These are phyloP conservation scores for Rhodotorula kratochvilovae DNA, from an alignment of 768 basidiomycete species.

Conservation along the genomic window DNA sequence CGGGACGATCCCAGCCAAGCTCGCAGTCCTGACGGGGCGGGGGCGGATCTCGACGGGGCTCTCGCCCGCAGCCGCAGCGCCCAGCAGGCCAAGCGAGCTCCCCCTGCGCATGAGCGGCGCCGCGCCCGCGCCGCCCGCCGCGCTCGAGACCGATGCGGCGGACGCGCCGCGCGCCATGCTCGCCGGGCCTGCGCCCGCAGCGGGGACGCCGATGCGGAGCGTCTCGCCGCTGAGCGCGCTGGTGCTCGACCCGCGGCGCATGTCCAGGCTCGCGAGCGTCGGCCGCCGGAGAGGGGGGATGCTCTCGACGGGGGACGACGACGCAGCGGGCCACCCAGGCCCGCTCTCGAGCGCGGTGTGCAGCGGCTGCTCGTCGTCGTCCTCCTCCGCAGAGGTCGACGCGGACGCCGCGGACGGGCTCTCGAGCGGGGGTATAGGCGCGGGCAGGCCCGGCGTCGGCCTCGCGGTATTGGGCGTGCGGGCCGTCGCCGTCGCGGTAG, in stretches of 20 bases:
- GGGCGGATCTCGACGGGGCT: slow-evolving; percentile 3
- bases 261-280: neutral
- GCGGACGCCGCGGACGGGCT: neutral
- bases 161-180: neutral
- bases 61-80: neutral
- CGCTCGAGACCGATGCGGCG: neutral
- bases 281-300: neutral
- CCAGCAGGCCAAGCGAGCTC: neutral
- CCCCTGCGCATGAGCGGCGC: slow-evolving; percentile 1
- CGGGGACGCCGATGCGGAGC: neutral
- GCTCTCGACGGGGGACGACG: neutral
- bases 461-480: neutral
- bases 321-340: neutral
- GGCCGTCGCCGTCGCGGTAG: neutral
- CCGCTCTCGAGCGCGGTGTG: slow-evolving; percentile 6
- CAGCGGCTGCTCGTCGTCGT: neutral
- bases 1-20: neutral
- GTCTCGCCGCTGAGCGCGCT: neutral
- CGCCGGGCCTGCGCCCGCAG: too few relatives aligned
- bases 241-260: neutral
- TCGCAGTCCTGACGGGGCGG: neutral
- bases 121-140: neutral
- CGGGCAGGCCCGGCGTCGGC: neutral
- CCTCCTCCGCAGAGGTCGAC: neutral
- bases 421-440: neutral